Evolutionary conservation across 768 basidiomycete species (phyloP).

Genomic region (Suillus hirtellus): DNA sequence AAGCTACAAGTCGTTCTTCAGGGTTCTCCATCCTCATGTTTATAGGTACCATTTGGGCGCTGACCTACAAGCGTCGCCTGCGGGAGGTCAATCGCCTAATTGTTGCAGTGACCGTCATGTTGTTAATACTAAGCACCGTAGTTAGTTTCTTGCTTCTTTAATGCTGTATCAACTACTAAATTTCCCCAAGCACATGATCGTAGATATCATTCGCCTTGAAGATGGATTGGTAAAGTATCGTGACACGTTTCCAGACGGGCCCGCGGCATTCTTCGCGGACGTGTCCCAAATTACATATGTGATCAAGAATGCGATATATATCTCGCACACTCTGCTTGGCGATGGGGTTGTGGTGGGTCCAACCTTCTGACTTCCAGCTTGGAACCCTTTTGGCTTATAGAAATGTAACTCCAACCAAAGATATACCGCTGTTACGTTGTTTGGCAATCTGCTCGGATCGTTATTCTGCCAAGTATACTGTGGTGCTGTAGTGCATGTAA

Average conservation of each 20-base stretch:
- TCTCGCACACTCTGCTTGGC: constrained; percentile 15
- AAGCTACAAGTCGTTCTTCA: constrained; percentile 3
- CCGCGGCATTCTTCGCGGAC: constrained; percentile 26
- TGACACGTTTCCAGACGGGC: constrained; percentile 22
- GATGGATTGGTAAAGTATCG: constrained; percentile 24
- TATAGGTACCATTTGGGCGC: constrained; percentile 22
- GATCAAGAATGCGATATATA: constrained; percentile 26
- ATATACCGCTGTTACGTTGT: constrained; percentile 21
- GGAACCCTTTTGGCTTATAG: background rate
- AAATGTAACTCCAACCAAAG: constrained; percentile 2
- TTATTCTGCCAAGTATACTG: constrained; percentile 14
- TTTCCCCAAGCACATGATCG: constrained; percentile 15
- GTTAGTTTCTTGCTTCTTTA: constrained; percentile 12
- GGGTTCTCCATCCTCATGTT: constrained; percentile 31
- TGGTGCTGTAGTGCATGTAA: constrained; percentile 13
- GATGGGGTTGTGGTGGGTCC: constrained; percentile 14
- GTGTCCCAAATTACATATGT: constrained; percentile 25
- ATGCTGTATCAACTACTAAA: background rate
- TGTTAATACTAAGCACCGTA: constrained; percentile 24
- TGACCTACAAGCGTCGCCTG: constrained; percentile 13
- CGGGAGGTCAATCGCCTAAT: constrained; percentile 16
- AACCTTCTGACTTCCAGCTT: background rate
- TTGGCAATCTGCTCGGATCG: constrained; percentile 14
- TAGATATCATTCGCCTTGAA: constrained; percentile 19
- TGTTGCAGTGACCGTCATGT: constrained; percentile 18